Base-by-base conservation (phyloP, 768 basidiomycete species). In the Psilocybe subaeruginosa region DNA sequence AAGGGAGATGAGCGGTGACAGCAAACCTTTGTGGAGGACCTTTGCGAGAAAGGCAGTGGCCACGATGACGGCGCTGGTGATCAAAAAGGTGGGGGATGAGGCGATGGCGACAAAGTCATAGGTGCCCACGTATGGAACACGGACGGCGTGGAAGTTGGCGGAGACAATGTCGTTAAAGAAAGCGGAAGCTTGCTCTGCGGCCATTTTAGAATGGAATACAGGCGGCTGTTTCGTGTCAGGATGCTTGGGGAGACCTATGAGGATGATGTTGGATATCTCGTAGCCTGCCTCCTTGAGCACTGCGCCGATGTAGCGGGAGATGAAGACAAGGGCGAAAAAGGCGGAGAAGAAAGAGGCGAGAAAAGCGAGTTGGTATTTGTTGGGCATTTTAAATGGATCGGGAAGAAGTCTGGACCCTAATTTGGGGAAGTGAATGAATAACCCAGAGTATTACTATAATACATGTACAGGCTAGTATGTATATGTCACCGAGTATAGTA, bases 261-360 rank as follows among this genome's bases (percentile, higher is more conserved):
- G 86, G 66, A 90, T 89, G 70, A 91, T 70, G 17, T 82, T 72
- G 29, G 82, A 77, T 59, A 86, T 47, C 76, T 85, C 76, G 80
- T 84, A 87, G 67, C 87, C 88, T 8, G 82, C 81, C 8, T 77
- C 79, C 6, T 68, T 67, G 65, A 91, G 85, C 59, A 67, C 76
- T 17, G 69, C 51, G 64, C 76, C 69, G 62, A 87, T 48, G 66
- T 76, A 77, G 66, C 73, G 75, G 57, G 79, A 74, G 68, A 78
- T 57, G 61, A 76, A 57, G 68, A 85, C 64, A 74, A 91, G 87
- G 58, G 75, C 19, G 33, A 71, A 33, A 63, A 88, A 81, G 51
- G 82, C 77, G 67, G 68, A 55, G 67, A 82, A 51, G 68, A 88
- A 84, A 23, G 89, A 80, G 54, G 73, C 61, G 47, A 90, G 68